These are phyloP conservation scores for Cyberlindnera galapagoensis DNA, from an alignment of 805 yeast genomes.

Conservation along the genomic window DNA sequence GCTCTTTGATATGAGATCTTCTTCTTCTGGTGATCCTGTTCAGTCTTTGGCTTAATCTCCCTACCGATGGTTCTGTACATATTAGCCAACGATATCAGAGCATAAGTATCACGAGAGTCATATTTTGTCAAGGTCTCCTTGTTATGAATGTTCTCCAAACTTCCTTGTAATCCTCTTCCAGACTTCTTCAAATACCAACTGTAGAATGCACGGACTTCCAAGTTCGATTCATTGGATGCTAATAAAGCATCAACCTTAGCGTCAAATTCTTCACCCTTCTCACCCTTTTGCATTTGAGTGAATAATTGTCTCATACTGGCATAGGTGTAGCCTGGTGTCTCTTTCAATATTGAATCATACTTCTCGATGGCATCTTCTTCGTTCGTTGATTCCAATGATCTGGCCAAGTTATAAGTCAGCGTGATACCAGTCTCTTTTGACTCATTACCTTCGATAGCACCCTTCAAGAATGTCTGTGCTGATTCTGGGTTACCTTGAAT, in stretches of 20 bases:
- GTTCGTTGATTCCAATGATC: slow-evolving; percentile 52
- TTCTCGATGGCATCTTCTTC: slow-evolving; percentile 19
- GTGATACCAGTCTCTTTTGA: slow-evolving; percentile 34
- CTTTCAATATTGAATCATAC: slow-evolving; percentile 51
- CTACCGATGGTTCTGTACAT: slow-evolving; percentile 78
- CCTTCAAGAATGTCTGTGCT: slow-evolving; percentile 50
- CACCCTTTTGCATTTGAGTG: slow-evolving; percentile 44
- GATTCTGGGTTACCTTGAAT: slow-evolving; percentile 52
- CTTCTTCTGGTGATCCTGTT: slow-evolving; percentile 48
- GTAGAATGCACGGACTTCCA: slow-evolving; percentile 85
- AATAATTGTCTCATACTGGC: slow-evolving; percentile 70
- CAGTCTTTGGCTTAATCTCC: slow-evolving; percentile 48
- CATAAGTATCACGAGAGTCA: slow-evolving; percentile 85
- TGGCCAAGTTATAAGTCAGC: slow-evolving; percentile 68
- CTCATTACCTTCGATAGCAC: slow-evolving; percentile 42
- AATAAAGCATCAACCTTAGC: slow-evolving; percentile 51
- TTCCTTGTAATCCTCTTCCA: slow-evolving; percentile 36
- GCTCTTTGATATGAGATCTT: slow-evolving; percentile 80
- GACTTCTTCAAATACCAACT: slow-evolving; percentile 80
- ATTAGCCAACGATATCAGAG: slow-evolving; percentile 85
- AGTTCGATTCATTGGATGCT: slow-evolving; percentile 45
- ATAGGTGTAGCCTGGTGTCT: slow-evolving; percentile 64
- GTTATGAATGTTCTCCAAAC: slow-evolving; percentile 70
- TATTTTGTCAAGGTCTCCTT: slow-evolving; percentile 76
- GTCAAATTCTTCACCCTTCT: slow-evolving; percentile 36